Conservation (phyloP, 2,329 filamentous ascomycete genomes). For the Zalaria sp. region DNA sequence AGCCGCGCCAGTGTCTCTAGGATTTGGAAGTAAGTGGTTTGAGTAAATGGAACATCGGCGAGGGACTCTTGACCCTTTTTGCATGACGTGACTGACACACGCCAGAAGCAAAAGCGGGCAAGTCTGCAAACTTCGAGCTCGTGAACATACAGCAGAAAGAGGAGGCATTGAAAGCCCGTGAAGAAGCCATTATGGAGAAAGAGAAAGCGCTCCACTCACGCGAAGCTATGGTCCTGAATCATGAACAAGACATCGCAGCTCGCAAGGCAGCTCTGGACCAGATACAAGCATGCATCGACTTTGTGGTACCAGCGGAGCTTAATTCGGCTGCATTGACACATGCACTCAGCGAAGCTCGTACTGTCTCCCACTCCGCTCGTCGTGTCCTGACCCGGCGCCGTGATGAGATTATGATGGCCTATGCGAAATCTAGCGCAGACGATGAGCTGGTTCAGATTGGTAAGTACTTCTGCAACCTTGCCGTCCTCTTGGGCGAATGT, state of each 20-base stretch:
- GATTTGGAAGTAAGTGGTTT: not conserved
- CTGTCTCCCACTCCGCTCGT: not conserved
- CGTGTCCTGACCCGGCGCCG: slow-evolving; percentile 1
- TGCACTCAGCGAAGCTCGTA: not conserved
- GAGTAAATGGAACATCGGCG: not conserved
- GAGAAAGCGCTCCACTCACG: not conserved
- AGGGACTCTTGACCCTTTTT: not conserved
- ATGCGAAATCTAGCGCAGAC: not conserved
- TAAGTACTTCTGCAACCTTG: not conserved
- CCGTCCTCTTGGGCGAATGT: not conserved
- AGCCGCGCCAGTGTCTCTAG: not conserved
- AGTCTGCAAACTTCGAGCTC: too few relatives aligned
- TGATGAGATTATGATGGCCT: not conserved
- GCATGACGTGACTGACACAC: too few relatives aligned
- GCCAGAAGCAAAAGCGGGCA: too few relatives aligned
- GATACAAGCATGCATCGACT: not conserved
- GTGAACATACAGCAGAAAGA: not conserved
- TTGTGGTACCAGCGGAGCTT: slow-evolving; percentile 1
- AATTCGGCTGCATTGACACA: not conserved
- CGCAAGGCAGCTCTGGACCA: not conserved
- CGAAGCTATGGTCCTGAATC: not conserved
- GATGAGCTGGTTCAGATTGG: not conserved
- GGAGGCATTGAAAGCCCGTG: not conserved
- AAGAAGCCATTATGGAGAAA: not conserved
- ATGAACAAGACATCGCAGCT: not conserved